A percentile compares a stretch with the other conserved stretches of the same genome.
Evolutionary conservation across 306 rosid species (phyloP).

Genomic region (Arachis stenosperma): DNA sequence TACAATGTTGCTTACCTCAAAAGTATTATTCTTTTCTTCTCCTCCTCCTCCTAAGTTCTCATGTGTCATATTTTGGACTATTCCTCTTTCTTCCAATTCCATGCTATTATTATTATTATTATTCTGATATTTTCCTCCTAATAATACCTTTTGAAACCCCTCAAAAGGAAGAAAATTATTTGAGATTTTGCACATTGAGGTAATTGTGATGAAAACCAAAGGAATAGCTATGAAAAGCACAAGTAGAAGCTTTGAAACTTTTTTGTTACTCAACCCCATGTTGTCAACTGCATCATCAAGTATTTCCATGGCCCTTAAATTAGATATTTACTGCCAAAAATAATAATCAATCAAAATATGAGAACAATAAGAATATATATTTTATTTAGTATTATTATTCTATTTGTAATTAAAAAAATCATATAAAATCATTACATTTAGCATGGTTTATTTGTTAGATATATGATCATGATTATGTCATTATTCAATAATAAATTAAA

Average conservation of each 20-base stretch:
- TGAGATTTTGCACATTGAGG: constrained; percentile 22
- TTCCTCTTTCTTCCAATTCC: constrained; percentile 9
- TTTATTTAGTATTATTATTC: too few relatives aligned
- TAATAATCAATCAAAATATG: neutral
- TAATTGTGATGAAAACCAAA: neutral
- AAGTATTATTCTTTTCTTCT: neutral
- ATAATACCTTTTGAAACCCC: neutral
- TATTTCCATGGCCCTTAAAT: neutral
- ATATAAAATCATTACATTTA: too few relatives aligned
- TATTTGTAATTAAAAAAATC: too few relatives aligned
- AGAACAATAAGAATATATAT: neutral
- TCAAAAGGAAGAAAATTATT: neutral
- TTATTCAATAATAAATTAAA: too few relatives aligned
- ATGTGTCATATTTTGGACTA: constrained; percentile 5
- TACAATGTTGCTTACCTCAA: constrained; percentile 14
- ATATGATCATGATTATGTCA: too few relatives aligned
- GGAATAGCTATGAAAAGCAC: constrained; percentile 7
- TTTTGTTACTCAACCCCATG: neutral
- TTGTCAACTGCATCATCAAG: neutral
- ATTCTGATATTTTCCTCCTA: neutral
- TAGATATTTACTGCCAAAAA: too few relatives aligned
- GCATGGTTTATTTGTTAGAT: too few relatives aligned
- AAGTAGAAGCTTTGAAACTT: neutral
- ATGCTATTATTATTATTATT: neutral
- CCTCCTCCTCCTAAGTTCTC: constrained; percentile 17